These are phyloP conservation scores for Mrakia blollopis DNA, from an alignment of 768 basidiomycete species.

Conservation along the genomic window DNA sequence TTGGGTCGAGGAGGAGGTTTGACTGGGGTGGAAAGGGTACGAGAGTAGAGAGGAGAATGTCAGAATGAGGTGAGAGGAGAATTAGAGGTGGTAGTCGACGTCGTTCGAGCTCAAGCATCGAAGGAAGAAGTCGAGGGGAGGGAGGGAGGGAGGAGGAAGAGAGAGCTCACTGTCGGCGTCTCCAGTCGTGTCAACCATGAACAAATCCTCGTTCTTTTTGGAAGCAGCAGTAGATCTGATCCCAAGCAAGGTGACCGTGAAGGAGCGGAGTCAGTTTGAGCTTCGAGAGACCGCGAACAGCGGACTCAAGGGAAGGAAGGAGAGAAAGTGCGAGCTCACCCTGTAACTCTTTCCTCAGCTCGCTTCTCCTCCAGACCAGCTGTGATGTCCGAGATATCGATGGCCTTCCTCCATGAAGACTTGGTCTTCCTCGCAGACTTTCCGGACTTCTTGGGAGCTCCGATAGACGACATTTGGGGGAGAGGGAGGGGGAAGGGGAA, in stretches of 20 bases:
- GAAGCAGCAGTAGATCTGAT: constrained; percentile 19
- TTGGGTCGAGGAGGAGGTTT: constrained; percentile 33
- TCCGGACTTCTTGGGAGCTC: constrained; percentile 45
- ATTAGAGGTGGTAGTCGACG: no score
- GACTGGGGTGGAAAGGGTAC: background rate
- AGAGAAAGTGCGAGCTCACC: background rate
- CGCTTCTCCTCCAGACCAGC: constrained; percentile 66
- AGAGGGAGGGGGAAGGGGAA: background rate
- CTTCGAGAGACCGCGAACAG: background rate
- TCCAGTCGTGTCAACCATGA: constrained; percentile 72
- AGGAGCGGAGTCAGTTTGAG: background rate
- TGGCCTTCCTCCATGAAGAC: constrained; percentile 87
- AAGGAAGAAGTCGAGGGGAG: background rate
- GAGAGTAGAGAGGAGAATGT: background rate
- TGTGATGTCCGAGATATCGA: constrained; percentile 76
- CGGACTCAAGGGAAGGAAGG: background rate
- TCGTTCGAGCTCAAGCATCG: background rate
- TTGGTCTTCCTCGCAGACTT: constrained; percentile 87
- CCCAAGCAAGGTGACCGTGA: constrained; percentile 30
- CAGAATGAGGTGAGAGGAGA: background rate
- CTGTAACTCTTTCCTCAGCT: constrained; percentile 61
- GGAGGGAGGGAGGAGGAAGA: background rate
- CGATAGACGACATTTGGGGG: constrained; percentile 28
- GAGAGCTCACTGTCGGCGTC: constrained; percentile 61
- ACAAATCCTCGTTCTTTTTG: constrained; percentile 66